Percentiles rank a stretch among this genome's conserved stretches.
These are phyloP conservation scores for Ogataea nonfermentans DNA, from an alignment of 805 yeast genomes.

Conservation along the genomic window DNA sequence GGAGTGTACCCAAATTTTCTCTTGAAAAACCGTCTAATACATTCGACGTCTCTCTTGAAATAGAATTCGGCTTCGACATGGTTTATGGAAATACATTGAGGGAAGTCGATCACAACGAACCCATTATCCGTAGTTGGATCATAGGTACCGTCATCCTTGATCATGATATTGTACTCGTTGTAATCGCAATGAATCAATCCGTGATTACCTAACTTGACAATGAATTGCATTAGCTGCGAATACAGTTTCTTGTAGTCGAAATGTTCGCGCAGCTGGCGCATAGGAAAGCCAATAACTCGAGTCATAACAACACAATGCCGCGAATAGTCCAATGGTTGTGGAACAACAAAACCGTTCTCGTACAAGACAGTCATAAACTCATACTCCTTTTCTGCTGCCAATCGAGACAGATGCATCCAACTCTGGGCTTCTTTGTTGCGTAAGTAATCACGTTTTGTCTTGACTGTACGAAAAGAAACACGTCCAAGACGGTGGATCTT, in stretches of 20 bases:
- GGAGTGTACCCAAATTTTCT: slow-evolving; percentile 77
- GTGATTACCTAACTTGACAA: slow-evolving; percentile 75
- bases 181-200: slow-evolving; percentile 97
- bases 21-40: slow-evolving; percentile 79
- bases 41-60: slow-evolving; percentile 90
- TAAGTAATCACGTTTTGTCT: slow-evolving; percentile 89
- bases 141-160: slow-evolving; percentile 53
- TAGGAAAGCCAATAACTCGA: slow-evolving; percentile 81
- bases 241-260: slow-evolving; percentile 69
- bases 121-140: slow-evolving; percentile 54
- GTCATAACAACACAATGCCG: slow-evolving; percentile 95
- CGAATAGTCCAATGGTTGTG: slow-evolving; percentile 83
- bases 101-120: slow-evolving; percentile 94
- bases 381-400: slow-evolving; percentile 92
- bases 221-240: slow-evolving; percentile 81
- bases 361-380: slow-evolving; percentile 79
- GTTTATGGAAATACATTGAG: slow-evolving; percentile 93
- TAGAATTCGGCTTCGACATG: slow-evolving; percentile 86
- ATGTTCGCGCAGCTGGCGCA: slow-evolving; percentile 78
- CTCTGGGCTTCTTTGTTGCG: slow-evolving; percentile 68
- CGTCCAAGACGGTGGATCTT: slow-evolving; percentile 94
- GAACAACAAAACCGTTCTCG: slow-evolving; percentile 78
- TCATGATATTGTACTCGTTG: slow-evolving; percentile 94
- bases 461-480: slow-evolving; percentile 88
- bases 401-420: slow-evolving; percentile 89